Base-by-base conservation (phyloP, 2,329 filamentous ascomycete genomes). In the Diaporthe ilicicola region DNA sequence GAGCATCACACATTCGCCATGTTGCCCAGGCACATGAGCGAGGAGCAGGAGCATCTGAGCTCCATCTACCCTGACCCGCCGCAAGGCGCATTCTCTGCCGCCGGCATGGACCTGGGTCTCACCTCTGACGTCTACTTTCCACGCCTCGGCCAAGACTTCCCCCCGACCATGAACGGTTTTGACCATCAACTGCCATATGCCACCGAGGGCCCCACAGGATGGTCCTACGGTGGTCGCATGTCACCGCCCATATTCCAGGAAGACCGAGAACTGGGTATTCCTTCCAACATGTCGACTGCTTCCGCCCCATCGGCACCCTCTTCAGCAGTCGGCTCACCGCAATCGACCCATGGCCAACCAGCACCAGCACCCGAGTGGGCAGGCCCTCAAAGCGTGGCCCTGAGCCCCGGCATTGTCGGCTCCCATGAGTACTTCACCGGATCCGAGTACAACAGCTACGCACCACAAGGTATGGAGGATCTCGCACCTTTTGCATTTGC, bases 321-420 rank as follows among this genome's bases (percentile, higher is more conserved):
- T 1, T 93, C 91, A 10, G 89, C 88, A 67, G 87, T 91, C 73
- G 90, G 90, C 70, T 93, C 91, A 27, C 91, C 91, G 32, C 88
- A 90, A 76, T 91, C 90, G 1, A 86, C 88, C 73, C 86, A 88
- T 76, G 86, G 87, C 69, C 88, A 88, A 74, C 81, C 87, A 74
- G 88, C 88, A 72, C 83, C 84, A 76, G 85, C 89, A 64, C 84
- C 89, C 55, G 88, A 90, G 72, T 93, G 90, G 89, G 80, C 85
- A 74, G 80, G 84, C 72, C 79, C 83, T 71, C 81, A 87, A 65
- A 86, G 86, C 67, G 82, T 92, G 44, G 88, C 86, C 64, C 84
- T 92, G 69, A 89, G 87, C 74, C 91, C 91, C 37, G 83, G 85
- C 77, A 92, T 94, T 73, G 88, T 93, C 64, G 85, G 87, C 75